These are phyloP conservation scores for Rhododendron williamsianum DNA, from an alignment of 148 eudicot species.

Conservation along the genomic window DNA sequence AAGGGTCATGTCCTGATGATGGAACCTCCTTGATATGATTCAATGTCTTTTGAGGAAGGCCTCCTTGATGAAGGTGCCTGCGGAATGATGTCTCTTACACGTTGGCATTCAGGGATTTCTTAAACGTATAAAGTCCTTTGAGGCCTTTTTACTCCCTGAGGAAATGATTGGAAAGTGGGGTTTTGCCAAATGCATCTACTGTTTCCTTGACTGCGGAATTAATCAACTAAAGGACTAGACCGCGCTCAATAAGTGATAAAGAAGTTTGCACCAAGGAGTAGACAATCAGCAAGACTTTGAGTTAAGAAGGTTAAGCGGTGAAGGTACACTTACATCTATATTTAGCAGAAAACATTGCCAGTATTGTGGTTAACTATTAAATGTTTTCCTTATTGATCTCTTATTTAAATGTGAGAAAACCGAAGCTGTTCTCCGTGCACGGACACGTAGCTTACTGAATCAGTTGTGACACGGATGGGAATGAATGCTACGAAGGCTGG, in stretches of 20 bases:
- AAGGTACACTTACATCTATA: not conserved
- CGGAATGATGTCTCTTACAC: not conserved
- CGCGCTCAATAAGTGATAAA: not conserved
- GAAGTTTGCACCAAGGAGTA: not conserved
- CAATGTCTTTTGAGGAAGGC: not conserved
- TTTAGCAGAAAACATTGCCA: too few species aligned
- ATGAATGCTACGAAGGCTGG: too few species aligned
- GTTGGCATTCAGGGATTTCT: not conserved
- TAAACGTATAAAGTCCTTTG: not conserved
- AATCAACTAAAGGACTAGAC: not conserved
- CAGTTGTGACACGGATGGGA: too few species aligned
- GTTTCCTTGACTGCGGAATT: not conserved
- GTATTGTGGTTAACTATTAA: too few species aligned
- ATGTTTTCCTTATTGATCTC: too few species aligned
- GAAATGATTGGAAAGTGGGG: constrained; percentile 2
- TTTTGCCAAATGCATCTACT: not conserved
- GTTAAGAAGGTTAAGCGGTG: not conserved
- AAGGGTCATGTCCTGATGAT: too few species aligned
- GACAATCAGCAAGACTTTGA: not conserved
- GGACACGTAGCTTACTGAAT: too few species aligned
- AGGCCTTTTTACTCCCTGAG: not conserved
- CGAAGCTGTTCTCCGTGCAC: too few species aligned
- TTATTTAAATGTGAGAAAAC: too few species aligned
- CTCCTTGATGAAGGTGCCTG: not conserved
- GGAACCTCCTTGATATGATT: too few species aligned